These are phyloP conservation scores for Otatea glauca DNA, from an alignment of 176 grass and related monocot genomes.

Conservation along the genomic window DNA sequence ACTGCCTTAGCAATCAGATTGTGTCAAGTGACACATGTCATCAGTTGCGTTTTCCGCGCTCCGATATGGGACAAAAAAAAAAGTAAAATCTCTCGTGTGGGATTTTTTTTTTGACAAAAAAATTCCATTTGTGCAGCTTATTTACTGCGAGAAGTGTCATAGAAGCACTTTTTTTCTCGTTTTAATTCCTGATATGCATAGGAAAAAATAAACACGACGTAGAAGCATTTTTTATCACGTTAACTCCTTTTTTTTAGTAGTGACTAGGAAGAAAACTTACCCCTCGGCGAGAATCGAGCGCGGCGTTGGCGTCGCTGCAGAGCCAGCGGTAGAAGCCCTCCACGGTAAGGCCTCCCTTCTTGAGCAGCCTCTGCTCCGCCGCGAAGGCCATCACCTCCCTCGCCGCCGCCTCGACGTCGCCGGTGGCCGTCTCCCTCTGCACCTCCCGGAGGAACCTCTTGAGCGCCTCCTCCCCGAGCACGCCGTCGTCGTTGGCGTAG, in stretches of 20 bases:
- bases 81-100: too few species aligned
- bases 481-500: slow-evolving; percentile 50
- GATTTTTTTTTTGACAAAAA: too few species aligned
- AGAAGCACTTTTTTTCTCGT: not conserved
- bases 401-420: slow-evolving; percentile 19
- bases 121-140: not conserved
- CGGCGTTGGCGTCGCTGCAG: slow-evolving; percentile 63
- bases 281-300: slow-evolving; percentile 26
- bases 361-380: slow-evolving; percentile 58
- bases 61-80: too few species aligned
- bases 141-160: not conserved
- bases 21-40: too few species aligned
- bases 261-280: slow-evolving; percentile 30
- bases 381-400: slow-evolving; percentile 53
- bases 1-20: too few species aligned
- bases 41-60: too few species aligned
- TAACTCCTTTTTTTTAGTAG: not conserved
- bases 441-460: slow-evolving; percentile 64
- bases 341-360: slow-evolving; percentile 57
- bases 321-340: slow-evolving; percentile 71
- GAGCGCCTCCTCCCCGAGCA: slow-evolving; percentile 60
- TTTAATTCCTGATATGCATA: not conserved
- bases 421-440: slow-evolving; percentile 46
- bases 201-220: too few species aligned
- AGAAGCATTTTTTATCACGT: not conserved